phyloP scores from a whole-genome alignment of 176 grass and related monocot genomes.

The Musa itinerans region DNA sequence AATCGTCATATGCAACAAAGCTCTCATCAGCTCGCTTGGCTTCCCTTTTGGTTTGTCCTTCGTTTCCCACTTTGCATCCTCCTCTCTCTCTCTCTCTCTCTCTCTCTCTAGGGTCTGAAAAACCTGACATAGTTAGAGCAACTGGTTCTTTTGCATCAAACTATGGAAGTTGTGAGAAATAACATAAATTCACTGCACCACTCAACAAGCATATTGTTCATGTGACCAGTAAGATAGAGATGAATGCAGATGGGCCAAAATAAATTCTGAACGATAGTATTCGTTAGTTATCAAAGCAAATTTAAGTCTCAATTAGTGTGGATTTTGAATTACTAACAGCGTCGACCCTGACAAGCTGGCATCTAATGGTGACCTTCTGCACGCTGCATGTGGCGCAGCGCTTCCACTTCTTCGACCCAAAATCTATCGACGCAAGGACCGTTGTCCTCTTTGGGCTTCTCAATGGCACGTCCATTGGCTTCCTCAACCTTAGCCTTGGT shows the following conservation, averaged over 20 bases:
- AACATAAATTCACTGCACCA: too few species aligned
- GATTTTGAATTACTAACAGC: slow-evolving; percentile 47
- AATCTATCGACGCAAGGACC: slow-evolving; percentile 69
- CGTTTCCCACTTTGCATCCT: slow-evolving; percentile 9
- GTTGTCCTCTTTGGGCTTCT: slow-evolving; percentile 89
- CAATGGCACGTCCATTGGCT: slow-evolving; percentile 89
- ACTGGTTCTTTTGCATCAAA: too few species aligned
- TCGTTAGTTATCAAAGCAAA: background rate
- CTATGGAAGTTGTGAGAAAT: too few species aligned
- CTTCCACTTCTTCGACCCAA: slow-evolving; percentile 90
- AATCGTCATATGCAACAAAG: slow-evolving; percentile 99
- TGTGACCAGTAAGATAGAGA: too few species aligned
- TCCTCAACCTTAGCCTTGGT: slow-evolving; percentile 95
- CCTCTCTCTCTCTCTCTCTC: background rate
- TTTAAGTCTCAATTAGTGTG: background rate
- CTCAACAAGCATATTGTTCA: too few species aligned
- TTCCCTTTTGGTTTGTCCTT: slow-evolving; percentile 71
- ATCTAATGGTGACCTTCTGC: slow-evolving; percentile 96
- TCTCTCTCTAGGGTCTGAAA: background rate
- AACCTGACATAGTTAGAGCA: too few species aligned
- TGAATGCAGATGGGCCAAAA: too few species aligned
- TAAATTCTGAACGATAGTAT: background rate
- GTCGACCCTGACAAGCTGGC: slow-evolving; percentile 98
- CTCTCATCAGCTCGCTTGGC: slow-evolving; percentile 89
- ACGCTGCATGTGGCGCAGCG: slow-evolving; percentile 81